phyloP scores from a whole-genome alignment of 257 asterid genomes.

The Craterostigma plantagineum region DNA sequence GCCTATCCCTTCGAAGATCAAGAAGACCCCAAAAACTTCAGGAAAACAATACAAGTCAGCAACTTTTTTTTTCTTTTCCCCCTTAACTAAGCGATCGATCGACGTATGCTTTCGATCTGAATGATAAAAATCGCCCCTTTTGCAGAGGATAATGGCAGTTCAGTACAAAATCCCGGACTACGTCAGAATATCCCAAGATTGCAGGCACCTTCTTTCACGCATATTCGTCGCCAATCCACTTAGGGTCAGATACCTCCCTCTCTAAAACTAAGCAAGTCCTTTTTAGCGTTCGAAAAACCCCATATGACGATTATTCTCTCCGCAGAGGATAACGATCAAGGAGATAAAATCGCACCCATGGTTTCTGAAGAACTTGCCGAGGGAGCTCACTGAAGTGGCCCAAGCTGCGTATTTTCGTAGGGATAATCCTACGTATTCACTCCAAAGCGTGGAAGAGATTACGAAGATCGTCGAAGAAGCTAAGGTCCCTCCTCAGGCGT shows the following conservation, averaged over 20 bases:
- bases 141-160: conserved; percentile 45
- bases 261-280: no score
- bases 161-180: conserved; percentile 45
- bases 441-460: conserved; percentile 35
- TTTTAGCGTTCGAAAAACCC: no score
- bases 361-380: conserved; percentile 47
- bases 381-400: conserved; percentile 29
- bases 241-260: conserved; percentile 21
- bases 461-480: conserved; percentile 67
- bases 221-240: conserved; percentile 43
- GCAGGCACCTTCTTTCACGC: conserved; percentile 42
- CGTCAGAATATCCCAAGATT: conserved; percentile 45
- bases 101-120: no score
- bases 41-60: conserved; percentile 56
- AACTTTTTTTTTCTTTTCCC: background rate
- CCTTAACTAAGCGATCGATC: no score
- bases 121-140: conserved; percentile 2
- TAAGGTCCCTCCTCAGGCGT: conserved; percentile 38
- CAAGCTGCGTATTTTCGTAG: conserved; percentile 15
- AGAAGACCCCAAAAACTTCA: conserved; percentile 58
- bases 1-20: conserved; percentile 75
- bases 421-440: conserved; percentile 14
- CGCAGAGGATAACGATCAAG: conserved; percentile 12
- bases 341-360: conserved; percentile 51
- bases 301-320: background rate